Evolutionary conservation across 371 early-diverging fungal genomes (phyloP).

Genomic region (Blakeslea trispora): DNA sequence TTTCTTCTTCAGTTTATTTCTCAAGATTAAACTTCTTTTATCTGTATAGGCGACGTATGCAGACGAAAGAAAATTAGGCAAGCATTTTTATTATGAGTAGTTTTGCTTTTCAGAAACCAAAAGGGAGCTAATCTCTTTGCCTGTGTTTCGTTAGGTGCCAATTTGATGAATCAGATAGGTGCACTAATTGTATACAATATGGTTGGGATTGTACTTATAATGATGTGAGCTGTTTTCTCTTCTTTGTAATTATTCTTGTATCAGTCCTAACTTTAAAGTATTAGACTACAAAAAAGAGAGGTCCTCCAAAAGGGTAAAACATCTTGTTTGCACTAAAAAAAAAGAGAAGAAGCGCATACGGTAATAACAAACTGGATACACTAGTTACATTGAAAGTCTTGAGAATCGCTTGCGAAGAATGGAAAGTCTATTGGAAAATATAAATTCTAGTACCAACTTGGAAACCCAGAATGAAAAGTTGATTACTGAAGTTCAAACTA

Average conservation of each 20-base stretch:
- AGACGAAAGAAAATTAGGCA: slow-evolving; percentile 51
- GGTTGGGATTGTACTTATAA: slow-evolving; percentile 53
- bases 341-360: slow-evolving; percentile 1
- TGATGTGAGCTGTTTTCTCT: slow-evolving; percentile 31
- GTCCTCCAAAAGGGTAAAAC: slow-evolving; percentile 38
- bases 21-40: neutral
- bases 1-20: neutral
- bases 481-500: slow-evolving; percentile 4
- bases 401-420: slow-evolving; percentile 43
- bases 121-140: neutral
- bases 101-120: neutral
- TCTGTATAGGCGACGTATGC: slow-evolving; percentile 43
- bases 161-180: slow-evolving; percentile 31
- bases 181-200: slow-evolving; percentile 45
- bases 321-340: neutral
- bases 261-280: neutral
- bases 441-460: slow-evolving; percentile 13
- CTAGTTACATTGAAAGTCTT: slow-evolving; percentile 51
- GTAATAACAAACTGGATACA: neutral
- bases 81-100: neutral
- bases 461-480: slow-evolving; percentile 1
- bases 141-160: slow-evolving; percentile 36
- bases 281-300: slow-evolving; percentile 33
- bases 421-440: slow-evolving; percentile 38
- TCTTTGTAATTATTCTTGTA: slow-evolving; percentile 2